Percentiles rank a stretch among this genome's conserved stretches.
Conservation (phyloP, 108 stramenopile genomes). For the Aurantiochytrium sp. region DNA sequence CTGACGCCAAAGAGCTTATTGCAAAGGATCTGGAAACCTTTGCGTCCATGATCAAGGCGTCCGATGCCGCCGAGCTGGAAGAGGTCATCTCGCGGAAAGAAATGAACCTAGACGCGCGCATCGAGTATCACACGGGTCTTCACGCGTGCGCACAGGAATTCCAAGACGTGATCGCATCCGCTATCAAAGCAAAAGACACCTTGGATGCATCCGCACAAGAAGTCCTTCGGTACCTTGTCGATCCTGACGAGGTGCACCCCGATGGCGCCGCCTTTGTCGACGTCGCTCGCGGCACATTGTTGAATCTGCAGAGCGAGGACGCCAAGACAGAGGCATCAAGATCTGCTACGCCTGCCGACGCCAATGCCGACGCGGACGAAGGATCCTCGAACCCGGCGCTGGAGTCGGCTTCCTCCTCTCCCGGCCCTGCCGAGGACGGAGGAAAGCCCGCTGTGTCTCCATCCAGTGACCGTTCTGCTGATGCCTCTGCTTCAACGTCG, state of each 20-base stretch:
- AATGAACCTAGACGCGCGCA: not conserved
- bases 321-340: too few relatives aligned
- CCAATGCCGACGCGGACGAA: too few relatives aligned
- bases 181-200: not conserved
- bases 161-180: not conserved
- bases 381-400: too few relatives aligned
- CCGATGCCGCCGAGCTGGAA: not conserved
- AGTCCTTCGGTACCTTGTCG: not conserved
- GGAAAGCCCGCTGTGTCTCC: not conserved
- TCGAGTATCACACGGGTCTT: not conserved
- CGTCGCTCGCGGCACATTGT: not conserved
- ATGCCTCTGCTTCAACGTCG: not conserved
- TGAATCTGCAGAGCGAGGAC: not conserved
- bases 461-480: not conserved
- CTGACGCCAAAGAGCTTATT: not conserved
- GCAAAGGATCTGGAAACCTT: not conserved
- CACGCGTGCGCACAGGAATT: not conserved
- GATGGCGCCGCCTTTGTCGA: not conserved
- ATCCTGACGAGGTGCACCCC: not conserved
- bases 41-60: not conserved
- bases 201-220: not conserved
- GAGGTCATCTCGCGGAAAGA: not conserved
- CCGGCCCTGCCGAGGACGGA: too few relatives aligned
- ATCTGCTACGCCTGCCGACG: too few relatives aligned
- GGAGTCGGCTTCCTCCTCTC: too few relatives aligned